Evolutionary conservation across 139 green algal genomes (phyloP), one percentile per base, ranked within the genome.

Genomic region (Chlorella sp.): DNA sequence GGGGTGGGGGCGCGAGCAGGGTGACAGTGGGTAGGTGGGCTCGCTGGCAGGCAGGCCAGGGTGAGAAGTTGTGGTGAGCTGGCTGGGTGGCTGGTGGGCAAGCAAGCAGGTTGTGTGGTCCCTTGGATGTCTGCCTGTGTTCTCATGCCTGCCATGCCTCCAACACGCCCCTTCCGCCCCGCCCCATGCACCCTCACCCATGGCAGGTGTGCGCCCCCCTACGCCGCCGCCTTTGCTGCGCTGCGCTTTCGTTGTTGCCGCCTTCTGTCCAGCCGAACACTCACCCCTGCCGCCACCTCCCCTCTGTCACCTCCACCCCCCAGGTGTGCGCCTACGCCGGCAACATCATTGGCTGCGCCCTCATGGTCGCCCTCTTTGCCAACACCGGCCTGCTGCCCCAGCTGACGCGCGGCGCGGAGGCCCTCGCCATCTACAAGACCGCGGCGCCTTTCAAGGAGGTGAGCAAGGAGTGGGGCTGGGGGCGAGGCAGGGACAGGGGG

Each of bases 331-430:
- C 95, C 68, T 95, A 94, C 88, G n/a, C 91, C 14, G 97, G 97
- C 76, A 99, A 99, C 94, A 95, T 99, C 71, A 86, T 97, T 34
- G 97, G 97, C 83, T 95, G 91, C 53, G 73, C 97, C 42, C 21
- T 93, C 2, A 90, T 97, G 79, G 93, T 97, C 66, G 89, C 85
- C 5, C 66, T 96, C n/a, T 93, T 97, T 48, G 81, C 76, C 22
- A 91, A 89, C 39, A 92, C 94, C 30, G 96, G 96, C 21, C 71
- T 96, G 82, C 86, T 97, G 90, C 90, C 94, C n/a, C 90, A 94
- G 81, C 84, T 90, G 18, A 88, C 76, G 7, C 76, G 88, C 28
- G 88, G 92, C 28, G 89, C 92, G 30, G 83, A 88, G 60, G 91
- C 89, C 57, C 91, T 97, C 78, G 92, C 95, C 19, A 64, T 92